phyloP scores from a whole-genome alignment of 2,329 filamentous ascomycete genomes.

The Fusarium mundagurra region DNA sequence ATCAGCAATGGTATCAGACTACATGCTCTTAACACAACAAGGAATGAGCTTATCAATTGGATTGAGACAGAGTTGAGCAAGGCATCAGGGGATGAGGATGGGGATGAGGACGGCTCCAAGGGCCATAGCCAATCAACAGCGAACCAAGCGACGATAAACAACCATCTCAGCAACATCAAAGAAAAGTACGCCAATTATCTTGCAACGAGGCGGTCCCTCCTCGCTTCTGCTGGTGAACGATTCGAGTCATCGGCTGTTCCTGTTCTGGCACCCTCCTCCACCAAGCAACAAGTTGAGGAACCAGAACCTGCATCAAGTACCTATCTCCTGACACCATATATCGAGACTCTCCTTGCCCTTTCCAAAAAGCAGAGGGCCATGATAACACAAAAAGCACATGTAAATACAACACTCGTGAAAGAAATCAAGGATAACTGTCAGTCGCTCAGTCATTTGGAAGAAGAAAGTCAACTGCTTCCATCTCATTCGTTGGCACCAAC shows the following conservation, averaged over 20 bases:
- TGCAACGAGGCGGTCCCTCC: slow-evolving; percentile 58
- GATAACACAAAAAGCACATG: slow-evolving; percentile 67
- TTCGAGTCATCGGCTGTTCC: slow-evolving; percentile 44
- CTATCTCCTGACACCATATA: slow-evolving; percentile 65
- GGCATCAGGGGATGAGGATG: slow-evolving; percentile 53
- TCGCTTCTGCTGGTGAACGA: slow-evolving; percentile 52
- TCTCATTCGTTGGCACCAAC: slow-evolving; percentile 56
- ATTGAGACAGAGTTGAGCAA: slow-evolving; percentile 70
- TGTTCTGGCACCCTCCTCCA: slow-evolving; percentile 21
- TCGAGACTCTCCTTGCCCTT: slow-evolving; percentile 62
- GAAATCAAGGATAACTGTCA: slow-evolving; percentile 62
- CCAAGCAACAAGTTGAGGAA: slow-evolving; percentile 18
- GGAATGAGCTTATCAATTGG: slow-evolving; percentile 71
- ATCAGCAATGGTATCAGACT: slow-evolving; percentile 56
- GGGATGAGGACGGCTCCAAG: slow-evolving; percentile 40
- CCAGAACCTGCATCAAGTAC: slow-evolving; percentile 39
- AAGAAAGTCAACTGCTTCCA: slow-evolving; percentile 71
- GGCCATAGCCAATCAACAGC: slow-evolving; percentile 31
- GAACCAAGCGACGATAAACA: slow-evolving; percentile 47
- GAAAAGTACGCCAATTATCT: slow-evolving; percentile 65
- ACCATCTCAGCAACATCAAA: slow-evolving; percentile 59
- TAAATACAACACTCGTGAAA: slow-evolving; percentile 60
- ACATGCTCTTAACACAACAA: slow-evolving; percentile 64
- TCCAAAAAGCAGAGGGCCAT: slow-evolving; percentile 66
- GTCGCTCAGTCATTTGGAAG: slow-evolving; percentile 62